These are phyloP conservation scores for Quercus phellos DNA, from an alignment of 331 rosid species.

Conservation along the genomic window DNA sequence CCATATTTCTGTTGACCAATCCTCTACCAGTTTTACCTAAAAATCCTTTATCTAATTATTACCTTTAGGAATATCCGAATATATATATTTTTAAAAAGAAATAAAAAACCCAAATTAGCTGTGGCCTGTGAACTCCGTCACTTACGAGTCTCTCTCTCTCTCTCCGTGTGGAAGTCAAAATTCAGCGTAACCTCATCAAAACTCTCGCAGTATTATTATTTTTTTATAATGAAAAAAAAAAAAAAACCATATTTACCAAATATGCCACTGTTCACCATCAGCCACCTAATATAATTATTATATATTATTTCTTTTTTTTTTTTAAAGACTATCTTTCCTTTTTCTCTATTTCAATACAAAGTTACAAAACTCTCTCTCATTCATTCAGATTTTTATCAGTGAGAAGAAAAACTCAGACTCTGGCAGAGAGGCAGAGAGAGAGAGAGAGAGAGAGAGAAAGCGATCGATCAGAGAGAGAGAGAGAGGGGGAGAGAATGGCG, in stretches of 20 bases:
- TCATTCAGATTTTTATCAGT: background rate
- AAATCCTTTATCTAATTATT: no score
- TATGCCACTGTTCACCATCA: background rate
- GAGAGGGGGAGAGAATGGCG: conserved; percentile 31
- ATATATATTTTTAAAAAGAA: no score
- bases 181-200: no score
- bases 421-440: background rate
- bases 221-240: background rate
- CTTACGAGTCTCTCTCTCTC: no score
- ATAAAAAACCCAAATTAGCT: no score
- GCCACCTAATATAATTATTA: background rate
- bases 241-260: background rate
- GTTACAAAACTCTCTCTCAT: background rate
- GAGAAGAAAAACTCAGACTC: background rate
- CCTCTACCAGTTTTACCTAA: no score
- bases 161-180: no score
- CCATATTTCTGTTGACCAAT: no score
- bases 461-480: background rate
- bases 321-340: background rate
- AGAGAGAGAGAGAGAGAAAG: background rate
- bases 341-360: background rate
- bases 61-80: no score
- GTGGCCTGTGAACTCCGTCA: no score
- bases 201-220: no score
- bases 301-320: no score